Base-by-base conservation (phyloP, 78 protist species). In the Chrysochromulina parva region DNA sequence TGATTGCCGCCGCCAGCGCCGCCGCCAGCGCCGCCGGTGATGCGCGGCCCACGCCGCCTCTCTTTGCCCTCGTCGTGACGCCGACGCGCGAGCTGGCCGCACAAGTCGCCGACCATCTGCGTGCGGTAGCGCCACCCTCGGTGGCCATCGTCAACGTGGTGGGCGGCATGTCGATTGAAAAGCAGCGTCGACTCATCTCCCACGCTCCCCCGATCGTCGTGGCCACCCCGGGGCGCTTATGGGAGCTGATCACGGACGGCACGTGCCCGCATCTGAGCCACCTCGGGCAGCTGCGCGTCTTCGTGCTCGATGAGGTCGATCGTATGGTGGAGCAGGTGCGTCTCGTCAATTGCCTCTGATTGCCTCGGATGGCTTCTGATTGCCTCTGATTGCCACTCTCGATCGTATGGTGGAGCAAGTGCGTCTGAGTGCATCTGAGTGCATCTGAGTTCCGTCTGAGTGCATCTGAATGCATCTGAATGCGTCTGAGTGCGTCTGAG, bases 1-100 rank as follows among this genome's bases (percentile, higher is more conserved):
- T 57, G 19, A 7, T 7, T 57, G 59, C n/a, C n/a, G n/a, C n/a
- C n/a, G n/a, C n/a, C n/a, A n/a, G n/a, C n/a, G n/a, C n/a, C 62
- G 62, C 2, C 20, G 17, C 55, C 54, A 22, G 89, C 0, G 59
- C 5, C 1, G 13, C n/a, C 9, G 66, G 26, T 4, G 88, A 50
- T 16, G 20, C n/a, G 86, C 54, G 62, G 22, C 62, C 55, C 71
- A 11, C 16, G 7, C 47, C 62, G 11, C 50, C 53, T 13, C 91
- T 82, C 67, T 0, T 6, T 19, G 96, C 90, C 24, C 78, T 97
- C 65, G 48, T 95, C 19, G 1, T 97, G 50, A 1, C 91, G 14
- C 98, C 97, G 10, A 95, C 96, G 0, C 95, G 98, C 4, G 98
- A 97, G 90, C 94, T 97, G 1, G 97, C 98, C 62, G 62, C 62